Evolutionary conservation across 352 stramenopile species (phyloP).

Genomic region (Pelagophyceae sp.): DNA sequence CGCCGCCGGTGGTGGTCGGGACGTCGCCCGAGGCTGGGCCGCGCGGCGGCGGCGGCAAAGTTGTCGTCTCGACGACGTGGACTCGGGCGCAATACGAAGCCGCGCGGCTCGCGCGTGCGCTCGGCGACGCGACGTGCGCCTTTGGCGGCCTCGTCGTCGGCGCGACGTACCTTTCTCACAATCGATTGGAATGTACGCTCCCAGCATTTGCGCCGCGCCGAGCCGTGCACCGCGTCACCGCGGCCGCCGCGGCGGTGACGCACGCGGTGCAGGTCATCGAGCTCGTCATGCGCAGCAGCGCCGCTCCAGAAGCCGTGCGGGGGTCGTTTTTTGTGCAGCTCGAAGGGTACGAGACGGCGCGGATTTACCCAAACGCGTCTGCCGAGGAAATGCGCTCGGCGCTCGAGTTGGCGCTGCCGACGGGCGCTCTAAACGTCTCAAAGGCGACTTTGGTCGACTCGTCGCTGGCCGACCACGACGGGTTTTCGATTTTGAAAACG

Average conservation of each 20-base stretch:
- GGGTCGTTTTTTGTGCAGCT: slow-evolving; percentile 39
- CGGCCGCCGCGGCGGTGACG: slow-evolving; percentile 23
- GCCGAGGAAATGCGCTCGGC: slow-evolving; percentile 31
- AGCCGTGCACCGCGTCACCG: slow-evolving; percentile 18
- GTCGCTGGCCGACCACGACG: no score
- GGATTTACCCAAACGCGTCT: slow-evolving; percentile 33
- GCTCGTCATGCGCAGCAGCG: slow-evolving; percentile 28
- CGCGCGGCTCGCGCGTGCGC: background rate
- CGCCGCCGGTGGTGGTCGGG: background rate
- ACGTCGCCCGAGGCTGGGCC: background rate
- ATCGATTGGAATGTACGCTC: slow-evolving; percentile 20
- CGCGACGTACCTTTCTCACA: slow-evolving; percentile 23
- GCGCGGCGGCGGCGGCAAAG: background rate
- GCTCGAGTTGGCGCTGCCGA: slow-evolving; percentile 24
- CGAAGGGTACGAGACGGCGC: slow-evolving; percentile 29
- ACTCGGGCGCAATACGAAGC: background rate
- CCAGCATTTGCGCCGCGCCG: slow-evolving; percentile 12
- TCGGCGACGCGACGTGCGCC: slow-evolving; percentile 12
- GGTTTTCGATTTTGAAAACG: background rate
- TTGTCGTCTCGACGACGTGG: background rate
- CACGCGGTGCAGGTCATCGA: slow-evolving; percentile 34
- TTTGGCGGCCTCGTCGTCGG: slow-evolving; percentile 6
- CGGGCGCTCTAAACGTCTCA: no score
- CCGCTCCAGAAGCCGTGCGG: slow-evolving; percentile 26
- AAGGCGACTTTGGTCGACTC: no score